These are phyloP conservation scores for Arthrobotrys conoides DNA, from an alignment of 2,329 filamentous ascomycete species.

Conservation along the genomic window DNA sequence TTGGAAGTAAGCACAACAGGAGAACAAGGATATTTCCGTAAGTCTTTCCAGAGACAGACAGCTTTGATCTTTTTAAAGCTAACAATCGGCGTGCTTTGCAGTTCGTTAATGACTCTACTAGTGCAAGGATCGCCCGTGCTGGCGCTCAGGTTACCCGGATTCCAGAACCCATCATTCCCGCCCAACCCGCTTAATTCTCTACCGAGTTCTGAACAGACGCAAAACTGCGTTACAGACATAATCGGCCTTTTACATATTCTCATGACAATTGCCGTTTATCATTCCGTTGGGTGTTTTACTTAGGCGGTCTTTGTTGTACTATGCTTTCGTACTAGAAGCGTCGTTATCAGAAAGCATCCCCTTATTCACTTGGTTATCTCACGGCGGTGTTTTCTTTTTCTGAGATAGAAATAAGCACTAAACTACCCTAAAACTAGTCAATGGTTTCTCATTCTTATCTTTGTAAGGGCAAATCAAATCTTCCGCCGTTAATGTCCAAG, in stretches of 20 bases:
- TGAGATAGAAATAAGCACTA: constrained; percentile 4
- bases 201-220: too few relatives aligned
- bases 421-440: constrained; percentile 3
- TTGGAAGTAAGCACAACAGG: constrained; percentile 87
- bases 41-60: neutral
- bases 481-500: neutral
- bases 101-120: constrained; percentile 83
- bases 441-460: neutral
- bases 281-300: too few relatives aligned
- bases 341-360: too few relatives aligned
- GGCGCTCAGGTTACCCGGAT: constrained; percentile 89
- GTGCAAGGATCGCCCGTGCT: constrained; percentile 86
- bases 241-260: too few relatives aligned
- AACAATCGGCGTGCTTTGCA: constrained; percentile 63
- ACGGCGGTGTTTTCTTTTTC: constrained; percentile 1
- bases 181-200: constrained; percentile 79
- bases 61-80: neutral
- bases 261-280: too few relatives aligned
- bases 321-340: too few relatives aligned
- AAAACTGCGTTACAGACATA: too few relatives aligned
- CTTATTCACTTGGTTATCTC: neutral
- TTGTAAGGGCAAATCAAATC: constrained; percentile 4
- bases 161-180: constrained; percentile 81
- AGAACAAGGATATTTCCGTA: constrained; percentile 80
- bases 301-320: too few relatives aligned